Base-by-base conservation (phyloP, 2,329 filamentous ascomycete genomes). In the Onygenales sp. region DNA sequence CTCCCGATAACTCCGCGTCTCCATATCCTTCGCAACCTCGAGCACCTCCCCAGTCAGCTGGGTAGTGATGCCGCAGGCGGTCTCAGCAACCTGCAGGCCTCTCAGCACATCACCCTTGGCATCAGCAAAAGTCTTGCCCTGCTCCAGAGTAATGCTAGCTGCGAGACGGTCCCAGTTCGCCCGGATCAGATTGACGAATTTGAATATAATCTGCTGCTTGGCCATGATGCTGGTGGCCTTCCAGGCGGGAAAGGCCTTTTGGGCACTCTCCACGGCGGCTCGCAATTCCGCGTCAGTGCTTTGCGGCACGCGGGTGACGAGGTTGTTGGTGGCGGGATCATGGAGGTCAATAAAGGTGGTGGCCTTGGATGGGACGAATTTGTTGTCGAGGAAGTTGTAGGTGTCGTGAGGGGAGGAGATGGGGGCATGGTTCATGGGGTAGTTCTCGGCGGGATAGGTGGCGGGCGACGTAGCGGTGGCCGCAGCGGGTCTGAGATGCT, bases 11-110 rank as follows among this genome's bases (percentile, higher is more conserved):
- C 77, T 82, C 57, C 82, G 72, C 6, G 82, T 85, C 71, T 85
- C 82, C 82, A 85, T 85, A 61, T 85, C 82, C 73, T 85, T 59
- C 37, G 78, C 77, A n/a, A 85, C 82, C 68, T 85, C 82, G 36
- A 85, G 72, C n/a, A 85, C 78, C 67, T 85, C 81, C 37, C 82
- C 82, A 7, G 78, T 78, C 63, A 85, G 72, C 66, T 85, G 82
- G 1, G 80, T 83, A 2, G 82, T 83, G 64, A 85, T 85, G 45
- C 82, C 82, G 61, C 82, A 85, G 34, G 82, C 80, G 5, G 80
- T 84, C 70, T 85, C 82, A 6, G 82, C 82, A 42, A 85, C 82
- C 68, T 85, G 82, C 55, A 85, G 69, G 56, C 82, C 82, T 63
- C 82, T 77, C 34, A 85, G 75, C 44, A 85, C 82, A 68, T 85